Evolutionary conservation across 768 basidiomycete species (phyloP), one percentile per base, ranked within the genome.

Genomic region (Terana coerulea): DNA sequence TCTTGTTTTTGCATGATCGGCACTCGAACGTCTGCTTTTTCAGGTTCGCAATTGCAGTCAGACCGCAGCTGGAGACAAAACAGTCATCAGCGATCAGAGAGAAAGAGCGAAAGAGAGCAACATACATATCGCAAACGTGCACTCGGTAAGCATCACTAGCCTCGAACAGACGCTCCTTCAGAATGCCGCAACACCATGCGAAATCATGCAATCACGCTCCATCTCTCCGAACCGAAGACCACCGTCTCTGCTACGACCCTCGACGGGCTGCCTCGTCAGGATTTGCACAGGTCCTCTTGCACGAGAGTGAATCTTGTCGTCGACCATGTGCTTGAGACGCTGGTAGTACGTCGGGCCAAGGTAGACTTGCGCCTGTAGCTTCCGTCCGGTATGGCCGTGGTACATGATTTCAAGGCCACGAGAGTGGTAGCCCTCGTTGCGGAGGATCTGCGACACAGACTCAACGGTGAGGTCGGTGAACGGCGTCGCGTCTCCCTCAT

Each of bases 121-220:
- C 91, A 62, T 57, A 95, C 88, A 97, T 94, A 64, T 97, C 95
- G 67, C 95, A 98, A 54, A 97, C 92, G 65, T 98, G 95, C 31
- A 98, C 71, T 36, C 95, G 85, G 70, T 95, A 95, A 9, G 91
- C 91, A 67, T 94, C 87, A 64, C 88, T 91, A 26, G 90, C 92
- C 65, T 94, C 91, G 61, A 94, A 94, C 67, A 98, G 75, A 52
- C 97, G 87, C 73, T 98, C 97, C 72, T 98, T 98, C 70, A 98
- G 83, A 98, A 98, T 1, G 83, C 92, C 40, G 97, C 95, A 57
- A 98, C 94, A 66, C 97, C 97, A 74, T 99, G 97, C 21, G 97
- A 97, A 55, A 99, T 95, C 97, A 99, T 99, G 68, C 97, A 98
- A 81, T 98, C 95, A 68, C 93, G 91, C 67, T 99, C 97, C 97